A percentile compares a stretch with the other conserved stretches of the same genome.
Conservation (phyloP, 176 grass and related monocot genomes). For the Raddia distichophylla region DNA sequence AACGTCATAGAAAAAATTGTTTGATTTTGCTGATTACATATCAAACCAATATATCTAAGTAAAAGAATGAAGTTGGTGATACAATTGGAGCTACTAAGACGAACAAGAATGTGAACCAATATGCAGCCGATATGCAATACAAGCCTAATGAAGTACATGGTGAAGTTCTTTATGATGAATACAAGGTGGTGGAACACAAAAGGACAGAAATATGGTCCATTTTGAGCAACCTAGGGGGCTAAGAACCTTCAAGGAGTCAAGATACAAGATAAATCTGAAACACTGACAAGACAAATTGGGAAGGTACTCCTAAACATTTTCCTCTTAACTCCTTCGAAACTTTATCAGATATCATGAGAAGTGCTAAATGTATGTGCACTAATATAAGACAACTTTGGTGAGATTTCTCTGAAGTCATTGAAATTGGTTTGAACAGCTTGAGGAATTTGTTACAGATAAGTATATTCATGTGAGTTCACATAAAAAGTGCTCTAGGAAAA, state of each 20-base stretch:
- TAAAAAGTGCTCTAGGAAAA: not conserved
- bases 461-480: not conserved
- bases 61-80: not conserved
- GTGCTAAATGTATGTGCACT: slow-evolving; percentile 4
- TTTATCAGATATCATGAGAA: slow-evolving; percentile 17
- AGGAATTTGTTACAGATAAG: not conserved
- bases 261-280: not conserved
- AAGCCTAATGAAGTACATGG: not conserved
- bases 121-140: not conserved
- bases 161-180: not conserved
- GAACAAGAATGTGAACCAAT: not conserved
- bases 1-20: too few relatives aligned
- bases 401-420: not conserved
- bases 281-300: slow-evolving; percentile 2
- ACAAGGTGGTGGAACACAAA: not conserved
- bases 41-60: not conserved
- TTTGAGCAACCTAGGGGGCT: slow-evolving; percentile 5
- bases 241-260: not conserved
- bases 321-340: not conserved
- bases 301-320: slow-evolving; percentile 1
- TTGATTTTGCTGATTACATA: too few relatives aligned
- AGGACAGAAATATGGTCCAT: not conserved
- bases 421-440: not conserved
- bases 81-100: not conserved
- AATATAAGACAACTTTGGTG: slow-evolving; percentile 10